Base-by-base conservation (phyloP, 495 filamentous ascomycete genomes). In the Usnea hakonensis region DNA sequence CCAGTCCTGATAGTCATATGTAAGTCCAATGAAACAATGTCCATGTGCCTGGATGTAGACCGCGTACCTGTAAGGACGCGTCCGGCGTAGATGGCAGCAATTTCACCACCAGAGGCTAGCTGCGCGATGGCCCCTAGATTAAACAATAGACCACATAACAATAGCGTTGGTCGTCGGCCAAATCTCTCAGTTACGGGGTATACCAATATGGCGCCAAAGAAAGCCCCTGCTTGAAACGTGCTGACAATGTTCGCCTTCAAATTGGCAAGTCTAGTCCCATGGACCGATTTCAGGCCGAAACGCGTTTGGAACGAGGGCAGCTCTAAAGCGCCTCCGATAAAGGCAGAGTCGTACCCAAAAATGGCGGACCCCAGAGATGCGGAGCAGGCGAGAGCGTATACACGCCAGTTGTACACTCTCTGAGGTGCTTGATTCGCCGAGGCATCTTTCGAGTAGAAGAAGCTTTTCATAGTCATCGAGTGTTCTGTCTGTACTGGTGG, bases 61-160 rank as follows among this genome's bases (percentile, higher is more conserved):
- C 89, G 90, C 23, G 89, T 87, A 23, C 83, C 85, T 0, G 88
- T 86, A 66, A 89, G 87, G 2, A 85, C 86, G 3, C 85, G 87
- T 3, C 85, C 87, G 63, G 89, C 83, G 64, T 86, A 86, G 58
- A 90, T 85, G 52, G 81, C 80, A 50, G 89, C 76, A 60, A 87
- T 85, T 66, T 87, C 88, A 55, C 89, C 70, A 73, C 68, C 86
- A 62, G 73, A 83, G 70, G 66, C 85, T 28, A 85, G 73, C 72
- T 86, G 87, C 16, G 89, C 66, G 46, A 81, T 83, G 30, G 85
- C 83, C 33, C 86, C 87, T 38, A 90, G 67, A 60, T 86, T 73
- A 72, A 89, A 89, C 55, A 88, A 64, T 32, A 74, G 33, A 23
- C 74, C 65, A 57, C 84, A 85, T 57, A 85, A 67, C 64, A 81